Evolutionary conservation across 202 grass and related monocot genomes (phyloP).

Genomic region (Alloteropsis angusta): DNA sequence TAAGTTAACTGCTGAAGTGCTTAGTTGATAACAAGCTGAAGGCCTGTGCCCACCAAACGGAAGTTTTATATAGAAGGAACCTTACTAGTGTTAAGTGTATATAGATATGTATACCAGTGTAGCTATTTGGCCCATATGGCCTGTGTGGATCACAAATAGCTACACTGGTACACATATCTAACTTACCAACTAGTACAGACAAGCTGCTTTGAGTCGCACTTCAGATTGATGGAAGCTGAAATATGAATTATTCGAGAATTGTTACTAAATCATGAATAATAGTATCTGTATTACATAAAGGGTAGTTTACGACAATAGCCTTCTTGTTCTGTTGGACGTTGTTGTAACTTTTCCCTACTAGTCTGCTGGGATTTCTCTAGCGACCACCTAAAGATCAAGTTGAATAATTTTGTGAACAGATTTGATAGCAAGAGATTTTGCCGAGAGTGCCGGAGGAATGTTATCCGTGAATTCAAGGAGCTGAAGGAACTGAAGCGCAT

Average conservation of each 20-base stretch:
- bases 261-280: neutral
- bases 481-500: slow-evolving; percentile 90
- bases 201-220: neutral
- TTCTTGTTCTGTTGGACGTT: neutral
- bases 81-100: neutral
- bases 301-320: neutral
- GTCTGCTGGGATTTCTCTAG: slow-evolving; percentile 7
- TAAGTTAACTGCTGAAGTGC: neutral
- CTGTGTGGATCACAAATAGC: no score
- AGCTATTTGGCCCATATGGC: no score
- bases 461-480: slow-evolving; percentile 97
- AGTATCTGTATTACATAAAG: neutral
- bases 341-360: neutral
- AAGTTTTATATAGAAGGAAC: slow-evolving; percentile 9
- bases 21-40: slow-evolving; percentile 8
- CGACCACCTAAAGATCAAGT: neutral
- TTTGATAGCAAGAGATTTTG: slow-evolving; percentile 99
- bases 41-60: slow-evolving; percentile 10
- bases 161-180: no score
- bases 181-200: neutral
- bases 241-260: neutral
- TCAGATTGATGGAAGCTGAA: neutral
- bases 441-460: slow-evolving; percentile 95
- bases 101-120: no score
- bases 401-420: slow-evolving; percentile 37